A percentile compares a stretch with the other conserved stretches of the same genome.
Conservation (phyloP, 306 rosid species). For the Quercus wislizeni region DNA sequence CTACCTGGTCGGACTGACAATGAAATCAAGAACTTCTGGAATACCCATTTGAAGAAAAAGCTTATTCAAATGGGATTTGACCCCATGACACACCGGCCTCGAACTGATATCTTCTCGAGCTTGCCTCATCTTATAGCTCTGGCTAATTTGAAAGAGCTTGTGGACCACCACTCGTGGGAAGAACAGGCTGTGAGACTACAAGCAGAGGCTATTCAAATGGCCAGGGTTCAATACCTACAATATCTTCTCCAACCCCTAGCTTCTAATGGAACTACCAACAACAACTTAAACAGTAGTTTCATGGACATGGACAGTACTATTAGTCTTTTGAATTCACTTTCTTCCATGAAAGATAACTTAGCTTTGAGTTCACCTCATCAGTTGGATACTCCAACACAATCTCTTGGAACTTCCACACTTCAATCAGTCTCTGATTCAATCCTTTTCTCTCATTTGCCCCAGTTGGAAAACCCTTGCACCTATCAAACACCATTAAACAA, state of each 20-base stretch:
- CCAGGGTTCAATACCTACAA: slow-evolving; percentile 50
- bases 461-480: slow-evolving; percentile 25
- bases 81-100: slow-evolving; percentile 63
- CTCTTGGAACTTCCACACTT: slow-evolving; percentile 1
- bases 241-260: slow-evolving; percentile 43
- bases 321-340: slow-evolving; percentile 32
- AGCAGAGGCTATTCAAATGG: slow-evolving; percentile 58
- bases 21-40: slow-evolving; percentile 65
- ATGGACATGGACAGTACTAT: slow-evolving; percentile 28
- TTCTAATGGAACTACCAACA: slow-evolving; percentile 11
- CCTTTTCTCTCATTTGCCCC: slow-evolving; percentile 57
- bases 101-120: slow-evolving; percentile 61
- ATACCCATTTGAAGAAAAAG: slow-evolving; percentile 61
- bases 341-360: slow-evolving; percentile 24
- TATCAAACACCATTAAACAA: slow-evolving; percentile 8
- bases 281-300: slow-evolving; percentile 8
- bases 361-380: slow-evolving; percentile 3
- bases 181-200: slow-evolving; percentile 48
- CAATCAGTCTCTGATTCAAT: slow-evolving; percentile 29
- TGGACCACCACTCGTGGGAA: slow-evolving; percentile 49
- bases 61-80: slow-evolving; percentile 66
- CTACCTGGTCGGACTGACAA: slow-evolving; percentile 66
- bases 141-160: slow-evolving; percentile 57
- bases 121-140: slow-evolving; percentile 64
- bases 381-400: slow-evolving; percentile 28